Percentiles rank a stretch among this genome's conserved stretches.
These are phyloP conservation scores for Fusarium mangiferae DNA, from an alignment of 2,329 filamentous ascomycete species.

Conservation along the genomic window DNA sequence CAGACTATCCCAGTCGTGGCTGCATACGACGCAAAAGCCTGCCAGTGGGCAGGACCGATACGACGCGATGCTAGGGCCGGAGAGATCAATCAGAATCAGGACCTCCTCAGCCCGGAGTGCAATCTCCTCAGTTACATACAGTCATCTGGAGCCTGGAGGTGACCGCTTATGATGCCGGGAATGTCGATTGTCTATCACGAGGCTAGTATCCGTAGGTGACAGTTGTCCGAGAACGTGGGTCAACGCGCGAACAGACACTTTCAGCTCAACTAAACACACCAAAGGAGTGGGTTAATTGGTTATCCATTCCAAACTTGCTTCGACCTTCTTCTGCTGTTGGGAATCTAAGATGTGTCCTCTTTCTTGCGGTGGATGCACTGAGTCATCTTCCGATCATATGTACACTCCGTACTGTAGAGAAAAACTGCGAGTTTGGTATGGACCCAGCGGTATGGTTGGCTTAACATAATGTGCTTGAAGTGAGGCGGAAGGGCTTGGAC, in stretches of 20 bases:
- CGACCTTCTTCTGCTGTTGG: background rate
- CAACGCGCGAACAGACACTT: slow-evolving; percentile 15
- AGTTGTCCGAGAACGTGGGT: slow-evolving; percentile 28
- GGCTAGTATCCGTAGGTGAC: slow-evolving; percentile 15
- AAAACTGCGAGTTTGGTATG: background rate
- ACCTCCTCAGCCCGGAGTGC: slow-evolving; percentile 39
- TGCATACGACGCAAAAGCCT: slow-evolving; percentile 37
- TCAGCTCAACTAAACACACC: slow-evolving; percentile 21
- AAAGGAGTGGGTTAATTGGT: background rate
- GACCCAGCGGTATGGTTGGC: slow-evolving; percentile 35
- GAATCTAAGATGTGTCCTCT: background rate
- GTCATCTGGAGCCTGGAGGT: slow-evolving; percentile 13
- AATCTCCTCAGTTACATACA: slow-evolving; percentile 15
- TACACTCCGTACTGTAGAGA: background rate
- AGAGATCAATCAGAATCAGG: slow-evolving; percentile 27
- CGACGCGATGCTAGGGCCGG: slow-evolving; percentile 20
- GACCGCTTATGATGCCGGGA: slow-evolving; percentile 20
- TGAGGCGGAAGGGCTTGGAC: slow-evolving; percentile 40
- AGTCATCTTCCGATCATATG: background rate
- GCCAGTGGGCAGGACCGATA: slow-evolving; percentile 26
- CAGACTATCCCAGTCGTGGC: slow-evolving; percentile 39
- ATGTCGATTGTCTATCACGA: slow-evolving; percentile 25
- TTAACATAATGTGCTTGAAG: slow-evolving; percentile 32
- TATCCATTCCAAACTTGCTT: background rate
- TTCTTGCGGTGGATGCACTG: background rate